Conservation (phyloP, 345 rosid species). For the Arabidopsis suecica region DNA sequence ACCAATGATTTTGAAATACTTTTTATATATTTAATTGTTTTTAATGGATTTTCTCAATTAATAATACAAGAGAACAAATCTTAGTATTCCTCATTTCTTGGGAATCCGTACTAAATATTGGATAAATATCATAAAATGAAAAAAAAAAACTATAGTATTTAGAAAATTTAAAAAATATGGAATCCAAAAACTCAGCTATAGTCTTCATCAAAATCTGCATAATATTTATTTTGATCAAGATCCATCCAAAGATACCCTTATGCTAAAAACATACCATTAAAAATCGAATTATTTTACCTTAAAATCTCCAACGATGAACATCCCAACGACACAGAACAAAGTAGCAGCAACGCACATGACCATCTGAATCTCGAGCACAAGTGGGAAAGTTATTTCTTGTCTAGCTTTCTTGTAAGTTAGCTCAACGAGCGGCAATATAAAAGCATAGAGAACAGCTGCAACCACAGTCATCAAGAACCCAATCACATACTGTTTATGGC, state of each 20-base stretch:
- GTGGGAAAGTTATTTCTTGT: slow-evolving; percentile 58
- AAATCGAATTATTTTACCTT: slow-evolving; percentile 47
- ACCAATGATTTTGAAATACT: not conserved
- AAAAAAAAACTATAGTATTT: too few species aligned
- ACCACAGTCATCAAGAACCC: slow-evolving; percentile 65
- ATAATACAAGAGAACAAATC: not conserved
- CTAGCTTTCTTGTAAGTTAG: slow-evolving; percentile 59
- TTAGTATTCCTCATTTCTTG: not conserved
- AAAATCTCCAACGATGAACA: slow-evolving; percentile 64
- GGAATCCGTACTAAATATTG: not conserved
- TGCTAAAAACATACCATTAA: not conserved
- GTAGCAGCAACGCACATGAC: slow-evolving; percentile 67
- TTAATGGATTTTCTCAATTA: too few species aligned
- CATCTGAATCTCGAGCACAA: slow-evolving; percentile 75
- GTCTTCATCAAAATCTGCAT: not conserved
- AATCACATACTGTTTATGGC: slow-evolving; percentile 46
- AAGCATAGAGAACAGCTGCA: slow-evolving; percentile 64
- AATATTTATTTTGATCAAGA: not conserved
- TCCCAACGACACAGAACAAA: slow-evolving; percentile 59
- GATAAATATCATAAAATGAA: not conserved
- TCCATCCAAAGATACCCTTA: not conserved
- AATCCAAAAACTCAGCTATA: not conserved
- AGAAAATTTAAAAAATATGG: not conserved
- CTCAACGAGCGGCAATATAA: slow-evolving; percentile 74
- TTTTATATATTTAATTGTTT: not conserved